A percentile compares a stretch with the other conserved stretches of the same genome.
Conservation (phyloP, 371 early-diverging fungal genomes). For the Mucor indicus region DNA sequence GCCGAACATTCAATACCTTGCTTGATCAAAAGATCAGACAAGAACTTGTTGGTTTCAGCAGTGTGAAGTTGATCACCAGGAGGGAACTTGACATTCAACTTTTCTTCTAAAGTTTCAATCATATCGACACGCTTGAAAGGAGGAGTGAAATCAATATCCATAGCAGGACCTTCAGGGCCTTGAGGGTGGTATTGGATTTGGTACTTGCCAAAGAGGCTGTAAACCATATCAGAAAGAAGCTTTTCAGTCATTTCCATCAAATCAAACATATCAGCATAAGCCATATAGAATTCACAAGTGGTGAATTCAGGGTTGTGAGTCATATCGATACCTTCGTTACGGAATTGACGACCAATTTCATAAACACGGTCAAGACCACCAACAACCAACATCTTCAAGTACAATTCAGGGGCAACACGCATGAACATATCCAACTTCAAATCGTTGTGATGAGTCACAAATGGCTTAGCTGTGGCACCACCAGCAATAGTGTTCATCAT, state of each 20-base stretch:
- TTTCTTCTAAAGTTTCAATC: conserved; percentile 91
- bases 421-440: conserved; percentile 98
- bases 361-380: conserved; percentile 99
- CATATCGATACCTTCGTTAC: conserved; percentile 99
- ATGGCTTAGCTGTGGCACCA: conserved; percentile 99
- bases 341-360: conserved; percentile 99
- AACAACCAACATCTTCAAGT: conserved; percentile 95
- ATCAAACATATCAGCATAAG: conserved; percentile 98
- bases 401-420: conserved; percentile 99
- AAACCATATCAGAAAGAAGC: conserved; percentile 91
- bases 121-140: conserved; percentile 97
- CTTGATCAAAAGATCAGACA: conserved; percentile 90
- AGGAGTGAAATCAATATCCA: conserved; percentile 92
- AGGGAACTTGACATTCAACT: conserved; percentile 90
- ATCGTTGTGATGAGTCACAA: conserved; percentile 99
- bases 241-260: conserved; percentile 96
- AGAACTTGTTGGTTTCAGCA: conserved; percentile 81
- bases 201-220: conserved; percentile 83
- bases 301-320: conserved; percentile 99
- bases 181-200: conserved; percentile 92
- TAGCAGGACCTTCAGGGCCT: conserved; percentile 79
- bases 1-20: conserved; percentile 90
- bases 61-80: conserved; percentile 81
- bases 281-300: conserved; percentile 98
- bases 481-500: conserved; percentile 99